Evolutionary conservation across 2,329 filamentous ascomycete genomes (phyloP).

Genomic region (Sporothrix variecibatus): DNA sequence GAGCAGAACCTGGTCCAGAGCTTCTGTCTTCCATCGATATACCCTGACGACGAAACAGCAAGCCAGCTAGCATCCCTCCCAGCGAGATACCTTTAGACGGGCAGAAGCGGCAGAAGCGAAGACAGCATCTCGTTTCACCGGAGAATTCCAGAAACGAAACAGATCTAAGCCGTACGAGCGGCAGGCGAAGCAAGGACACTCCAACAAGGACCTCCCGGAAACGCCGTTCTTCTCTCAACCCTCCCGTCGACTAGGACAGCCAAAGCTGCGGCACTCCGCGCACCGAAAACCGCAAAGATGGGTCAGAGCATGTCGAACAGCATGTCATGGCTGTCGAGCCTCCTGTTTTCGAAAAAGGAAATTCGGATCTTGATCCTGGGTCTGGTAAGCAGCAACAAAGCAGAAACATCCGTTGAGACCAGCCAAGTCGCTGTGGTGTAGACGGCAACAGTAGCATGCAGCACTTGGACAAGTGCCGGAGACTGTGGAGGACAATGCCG

Average conservation of each 20-base stretch:
- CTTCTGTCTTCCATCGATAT: not conserved
- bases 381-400: conserved; percentile 76
- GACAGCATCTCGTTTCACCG: not conserved
- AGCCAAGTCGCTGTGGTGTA: not conserved
- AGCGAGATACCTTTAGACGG: not conserved
- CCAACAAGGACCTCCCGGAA: not conserved
- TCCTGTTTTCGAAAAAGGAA: conserved; percentile 94
- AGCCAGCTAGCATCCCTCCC: too few species aligned
- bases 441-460: not conserved
- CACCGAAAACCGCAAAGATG: conserved; percentile 49
- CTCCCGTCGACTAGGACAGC: not conserved
- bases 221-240: not conserved
- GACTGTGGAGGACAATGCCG: not conserved
- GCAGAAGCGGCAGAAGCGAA: not conserved
- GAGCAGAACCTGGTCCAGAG: not conserved
- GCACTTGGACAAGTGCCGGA: not conserved
- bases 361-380: conserved; percentile 94
- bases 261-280: conserved; percentile 13
- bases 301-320: conserved; percentile 63
- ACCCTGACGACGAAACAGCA: not conserved
- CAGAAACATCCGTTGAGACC: not conserved
- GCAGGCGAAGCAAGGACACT: conserved; percentile 7
- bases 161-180: not conserved
- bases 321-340: conserved; percentile 68
- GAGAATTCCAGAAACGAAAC: conserved; percentile 4